Base-by-base conservation (phyloP, 306 rosid species). In the Vicia sativa region DNA sequence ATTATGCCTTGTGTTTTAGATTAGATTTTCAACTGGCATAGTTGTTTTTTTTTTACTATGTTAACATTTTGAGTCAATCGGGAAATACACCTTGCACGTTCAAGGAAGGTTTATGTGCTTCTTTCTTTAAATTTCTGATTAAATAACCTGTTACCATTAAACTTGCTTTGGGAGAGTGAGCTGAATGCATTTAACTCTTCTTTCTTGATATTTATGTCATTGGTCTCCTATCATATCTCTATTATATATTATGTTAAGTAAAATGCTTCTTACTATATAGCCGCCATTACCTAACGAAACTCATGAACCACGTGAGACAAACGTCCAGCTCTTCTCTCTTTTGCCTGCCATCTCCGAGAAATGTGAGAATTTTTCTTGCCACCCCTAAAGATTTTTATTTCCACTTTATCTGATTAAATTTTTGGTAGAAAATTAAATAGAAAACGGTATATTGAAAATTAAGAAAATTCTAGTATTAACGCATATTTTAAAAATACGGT, bases 81-180 rank as follows among this genome's bases (percentile, higher is more conserved):
- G 16, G 41, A 13, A 73, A 57, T 82, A 34, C 54, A 31, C 67
- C 71, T 38, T 48, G 9, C 25, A 34, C 63, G 15, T 60, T 73
- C 64, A 31, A 68, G 78, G 62, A 73, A 53, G 78, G 73, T 58
- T 74, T 45, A 59, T 55, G 71, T 74, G 54, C 49, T 11, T 62
- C 48, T 70, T 71, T 71, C 59, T 57, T 57, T 55, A 6, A 26
- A 31, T 48, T 65, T 49, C 14, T 58, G 60, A 46, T 43, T 41
- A 14, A 61, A 74, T 15, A 37, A 60, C 53, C 25, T 60, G 42
- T 39, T 0, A 15, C 48, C 65, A 14, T 71, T 56, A 57, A 72
- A 74, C 58, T 44, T 81, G 79, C 62, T 31, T 48, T 64, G 41
- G 48, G 62, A 49, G 78, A 62, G 43, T 71, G 68, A 65, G 45